Percentiles rank a stretch among this genome's conserved stretches.
phyloP scores from a whole-genome alignment of 164 flowering plant genomes.

The Dillenia suffruticosa region DNA sequence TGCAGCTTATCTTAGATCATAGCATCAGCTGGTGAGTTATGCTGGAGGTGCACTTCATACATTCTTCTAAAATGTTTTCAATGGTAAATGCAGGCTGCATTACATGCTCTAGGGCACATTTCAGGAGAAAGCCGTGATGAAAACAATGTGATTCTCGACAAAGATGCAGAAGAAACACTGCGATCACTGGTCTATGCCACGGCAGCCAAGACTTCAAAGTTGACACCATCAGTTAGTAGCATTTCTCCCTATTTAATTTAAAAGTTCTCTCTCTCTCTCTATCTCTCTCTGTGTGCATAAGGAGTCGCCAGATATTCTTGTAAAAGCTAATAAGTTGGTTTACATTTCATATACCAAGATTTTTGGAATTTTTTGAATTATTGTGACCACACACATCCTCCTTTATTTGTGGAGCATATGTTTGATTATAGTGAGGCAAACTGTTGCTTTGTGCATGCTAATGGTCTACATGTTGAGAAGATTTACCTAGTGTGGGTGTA shows the following conservation, averaged over 20 bases:
- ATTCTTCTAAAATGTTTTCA: conserved; percentile 5
- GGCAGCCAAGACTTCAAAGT: conserved; percentile 68
- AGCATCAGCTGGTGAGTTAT: not conserved
- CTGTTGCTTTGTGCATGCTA: no score
- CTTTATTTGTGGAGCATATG: no score
- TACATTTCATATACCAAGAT: no score
- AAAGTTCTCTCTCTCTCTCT: not conserved
- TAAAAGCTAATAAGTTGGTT: no score
- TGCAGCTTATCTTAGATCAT: not conserved
- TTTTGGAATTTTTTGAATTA: no score
- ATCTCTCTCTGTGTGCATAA: not conserved
- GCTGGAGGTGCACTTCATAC: not conserved
- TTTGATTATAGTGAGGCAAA: no score
- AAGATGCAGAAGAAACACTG: conserved; percentile 66
- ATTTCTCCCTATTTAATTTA: not conserved
- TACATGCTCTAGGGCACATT: conserved; percentile 88
- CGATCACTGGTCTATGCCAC: conserved; percentile 55
- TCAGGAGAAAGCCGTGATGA: conserved; percentile 59
- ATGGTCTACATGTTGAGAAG: no score
- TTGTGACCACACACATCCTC: no score
- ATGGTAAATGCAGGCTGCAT: conserved; percentile 60
- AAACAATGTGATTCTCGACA: conserved; percentile 28
- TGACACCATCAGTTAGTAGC: conserved; percentile 77
- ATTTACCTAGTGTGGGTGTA: not conserved
- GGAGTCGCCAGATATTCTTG: no score